Conservation (phyloP, 2,329 filamentous ascomycete species). For the Rutstroemia sp. region DNA sequence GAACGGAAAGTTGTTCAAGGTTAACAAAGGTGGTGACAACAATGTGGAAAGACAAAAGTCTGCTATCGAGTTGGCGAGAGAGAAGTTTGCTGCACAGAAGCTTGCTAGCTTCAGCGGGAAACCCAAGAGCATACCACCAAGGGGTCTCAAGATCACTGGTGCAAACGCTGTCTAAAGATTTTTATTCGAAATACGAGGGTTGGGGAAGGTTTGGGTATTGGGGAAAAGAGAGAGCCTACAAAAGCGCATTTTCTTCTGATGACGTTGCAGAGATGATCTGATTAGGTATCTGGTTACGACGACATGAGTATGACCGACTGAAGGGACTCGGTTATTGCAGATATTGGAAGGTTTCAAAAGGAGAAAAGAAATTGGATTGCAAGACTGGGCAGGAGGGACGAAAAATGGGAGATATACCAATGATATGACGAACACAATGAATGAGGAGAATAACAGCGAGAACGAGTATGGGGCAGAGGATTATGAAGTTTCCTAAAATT, state of each 20-base stretch:
- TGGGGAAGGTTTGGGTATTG: background rate
- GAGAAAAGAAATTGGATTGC: too few relatives aligned
- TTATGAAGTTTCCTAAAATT: too few relatives aligned
- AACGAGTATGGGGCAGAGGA: too few relatives aligned
- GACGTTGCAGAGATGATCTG: background rate
- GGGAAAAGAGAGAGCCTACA: background rate
- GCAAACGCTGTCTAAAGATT: constrained; percentile 5
- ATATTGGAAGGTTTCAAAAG: too few relatives aligned
- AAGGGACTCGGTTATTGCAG: too few relatives aligned
- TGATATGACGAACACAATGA: too few relatives aligned
- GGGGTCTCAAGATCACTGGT: constrained; percentile 11
- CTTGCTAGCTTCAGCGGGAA: constrained; percentile 8
- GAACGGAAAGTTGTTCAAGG: background rate
- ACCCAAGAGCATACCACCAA: constrained; percentile 5
- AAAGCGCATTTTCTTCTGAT: background rate
- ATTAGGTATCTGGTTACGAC: too few relatives aligned
- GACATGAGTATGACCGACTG: too few relatives aligned
- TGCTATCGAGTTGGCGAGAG: constrained; percentile 27
- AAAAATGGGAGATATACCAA: too few relatives aligned
- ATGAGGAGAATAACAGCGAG: too few relatives aligned
- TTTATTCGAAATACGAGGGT: background rate
- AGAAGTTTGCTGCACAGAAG: constrained; percentile 26
- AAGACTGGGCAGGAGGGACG: too few relatives aligned
- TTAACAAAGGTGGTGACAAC: constrained; percentile 8
- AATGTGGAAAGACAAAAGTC: constrained; percentile 15